A percentile compares a stretch with the other conserved stretches of the same genome.
Evolutionary conservation across 1,139 yeast genomes (phyloP).

Genomic region (Eremothecium cymbalariae): DNA sequence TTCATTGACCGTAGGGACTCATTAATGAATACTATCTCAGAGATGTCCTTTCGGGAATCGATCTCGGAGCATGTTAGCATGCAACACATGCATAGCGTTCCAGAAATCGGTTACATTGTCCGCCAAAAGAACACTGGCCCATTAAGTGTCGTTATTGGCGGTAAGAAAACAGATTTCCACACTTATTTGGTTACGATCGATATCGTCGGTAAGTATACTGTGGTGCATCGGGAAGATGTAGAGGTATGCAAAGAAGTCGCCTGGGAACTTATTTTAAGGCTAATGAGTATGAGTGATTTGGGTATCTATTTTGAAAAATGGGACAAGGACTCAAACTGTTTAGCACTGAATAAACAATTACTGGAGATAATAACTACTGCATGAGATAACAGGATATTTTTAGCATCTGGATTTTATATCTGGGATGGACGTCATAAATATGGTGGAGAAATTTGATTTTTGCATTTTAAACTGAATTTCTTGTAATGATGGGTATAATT

Average conservation of each 20-base stretch:
- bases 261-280: constrained; percentile 2
- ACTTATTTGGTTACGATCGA: constrained; percentile 14
- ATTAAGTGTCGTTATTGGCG: constrained; percentile 11
- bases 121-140: constrained; percentile 4
- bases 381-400: constrained; percentile 5
- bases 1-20: constrained; percentile 4
- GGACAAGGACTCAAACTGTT: constrained; percentile 6
- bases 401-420: no score
- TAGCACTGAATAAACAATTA: constrained; percentile 5
- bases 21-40: not conserved
- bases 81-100: constrained; percentile 5
- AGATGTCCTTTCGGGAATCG: constrained; percentile 4
- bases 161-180: constrained; percentile 9
- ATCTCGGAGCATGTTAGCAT: constrained; percentile 5
- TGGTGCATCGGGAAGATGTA: constrained; percentile 9
- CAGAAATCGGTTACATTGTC: constrained; percentile 3
- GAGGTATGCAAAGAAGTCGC: constrained; percentile 1
- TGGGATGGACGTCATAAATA: no score
- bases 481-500: no score
- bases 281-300: constrained; percentile 10
- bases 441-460: no score
- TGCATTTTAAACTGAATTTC: no score
- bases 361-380: constrained; percentile 3
- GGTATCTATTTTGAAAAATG: constrained; percentile 15
- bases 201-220: constrained; percentile 14